Evolutionary conservation across 106 monocot species (phyloP).

Genomic region (Dendrobium nobile): DNA sequence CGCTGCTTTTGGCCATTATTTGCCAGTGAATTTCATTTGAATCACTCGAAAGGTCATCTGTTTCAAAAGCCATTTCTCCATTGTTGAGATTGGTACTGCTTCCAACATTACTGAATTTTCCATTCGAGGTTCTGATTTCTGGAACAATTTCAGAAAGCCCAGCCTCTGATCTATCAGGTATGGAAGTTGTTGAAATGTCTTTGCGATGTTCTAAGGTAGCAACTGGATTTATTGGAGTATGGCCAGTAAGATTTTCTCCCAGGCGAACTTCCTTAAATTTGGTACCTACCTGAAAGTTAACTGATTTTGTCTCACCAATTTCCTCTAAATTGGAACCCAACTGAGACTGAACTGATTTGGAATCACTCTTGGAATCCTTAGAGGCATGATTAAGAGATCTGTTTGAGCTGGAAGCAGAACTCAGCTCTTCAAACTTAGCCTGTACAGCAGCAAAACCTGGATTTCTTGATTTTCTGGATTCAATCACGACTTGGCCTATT

Average conservation of each 20-base stretch:
- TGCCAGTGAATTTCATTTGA: conserved; percentile 6
- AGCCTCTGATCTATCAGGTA: background rate
- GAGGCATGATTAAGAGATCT: conserved; percentile 20
- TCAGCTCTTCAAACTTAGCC: conserved; percentile 91
- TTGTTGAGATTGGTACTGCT: background rate
- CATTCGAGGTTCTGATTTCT: background rate
- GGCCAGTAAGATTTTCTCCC: background rate
- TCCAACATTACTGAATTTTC: background rate
- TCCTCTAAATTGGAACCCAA: background rate
- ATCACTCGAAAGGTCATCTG: conserved; percentile 6
- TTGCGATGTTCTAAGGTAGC: background rate
- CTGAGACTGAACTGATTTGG: conserved; percentile 14
- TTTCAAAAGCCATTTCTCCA: conserved; percentile 20
- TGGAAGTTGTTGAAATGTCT: background rate
- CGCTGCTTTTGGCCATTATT: conserved; percentile 5
- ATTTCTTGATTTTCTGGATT: conserved; percentile 43
- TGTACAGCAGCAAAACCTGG: conserved; percentile 84
- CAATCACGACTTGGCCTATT: conserved; percentile 26
- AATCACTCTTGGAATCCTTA: conserved; percentile 19
- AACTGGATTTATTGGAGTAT: background rate
- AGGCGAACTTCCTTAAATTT: background rate
- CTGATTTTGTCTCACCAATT: background rate
- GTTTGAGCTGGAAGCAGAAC: conserved; percentile 19
- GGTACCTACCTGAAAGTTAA: background rate
- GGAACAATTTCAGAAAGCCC: background rate